Evolutionary conservation across 108 stramenopile genomes (phyloP).

Genomic region (Cyclotella baltica): DNA sequence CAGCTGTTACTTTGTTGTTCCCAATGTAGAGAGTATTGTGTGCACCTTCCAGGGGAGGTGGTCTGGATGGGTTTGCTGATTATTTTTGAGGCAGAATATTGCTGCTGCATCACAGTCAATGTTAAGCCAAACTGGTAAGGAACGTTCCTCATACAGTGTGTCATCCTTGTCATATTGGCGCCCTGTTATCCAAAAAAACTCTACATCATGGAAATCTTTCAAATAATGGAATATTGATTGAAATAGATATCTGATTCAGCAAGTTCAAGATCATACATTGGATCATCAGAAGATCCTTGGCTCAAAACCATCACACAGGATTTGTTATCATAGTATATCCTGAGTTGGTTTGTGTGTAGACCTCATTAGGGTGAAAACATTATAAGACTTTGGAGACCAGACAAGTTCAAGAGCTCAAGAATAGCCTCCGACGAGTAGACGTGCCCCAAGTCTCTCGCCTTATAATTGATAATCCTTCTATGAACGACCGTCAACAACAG

Average conservation of each 20-base stretch:
- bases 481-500: no score
- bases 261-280: not conserved
- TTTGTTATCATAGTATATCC: not conserved
- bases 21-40: not conserved
- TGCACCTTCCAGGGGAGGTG: not conserved
- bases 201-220: not conserved
- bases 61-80: not conserved
- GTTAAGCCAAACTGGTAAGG: not conserved
- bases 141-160: not conserved
- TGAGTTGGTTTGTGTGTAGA: not conserved
- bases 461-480: no score
- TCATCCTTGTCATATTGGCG: constrained; percentile 5
- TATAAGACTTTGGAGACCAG: no score
- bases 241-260: not conserved
- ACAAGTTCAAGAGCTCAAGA: no score
- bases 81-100: not conserved
- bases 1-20: not conserved
- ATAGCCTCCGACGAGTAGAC: no score
- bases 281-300: not conserved
- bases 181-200: not conserved
- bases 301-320: not conserved
- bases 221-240: not conserved
- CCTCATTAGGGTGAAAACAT: no score
- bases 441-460: no score
- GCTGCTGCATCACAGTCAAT: not conserved